Evolutionary conservation across 2,329 filamentous ascomycete genomes (phyloP).

Genomic region (Curvularia spicifera): DNA sequence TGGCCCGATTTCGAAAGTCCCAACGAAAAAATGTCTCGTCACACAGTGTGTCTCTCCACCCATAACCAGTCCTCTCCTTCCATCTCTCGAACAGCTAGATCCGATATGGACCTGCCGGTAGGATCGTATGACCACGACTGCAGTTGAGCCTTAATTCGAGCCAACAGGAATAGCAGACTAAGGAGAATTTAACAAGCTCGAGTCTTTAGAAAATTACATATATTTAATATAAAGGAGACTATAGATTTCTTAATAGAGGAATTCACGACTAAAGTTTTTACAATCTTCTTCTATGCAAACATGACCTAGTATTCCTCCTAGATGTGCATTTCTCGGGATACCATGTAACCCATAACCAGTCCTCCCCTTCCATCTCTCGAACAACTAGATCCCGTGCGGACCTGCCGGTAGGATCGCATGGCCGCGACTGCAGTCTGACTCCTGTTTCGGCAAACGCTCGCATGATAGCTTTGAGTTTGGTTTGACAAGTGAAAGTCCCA

Average conservation of each 20-base stretch:
- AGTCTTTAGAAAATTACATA: background rate
- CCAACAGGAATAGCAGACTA: background rate
- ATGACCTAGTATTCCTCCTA: background rate
- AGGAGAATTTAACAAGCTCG: background rate
- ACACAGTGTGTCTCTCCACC: too few species aligned
- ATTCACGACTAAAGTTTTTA: too few species aligned
- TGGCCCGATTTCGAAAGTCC: too few species aligned
- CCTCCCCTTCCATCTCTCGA: conserved; percentile 4
- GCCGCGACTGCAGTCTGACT: background rate
- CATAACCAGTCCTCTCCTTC: too few species aligned
- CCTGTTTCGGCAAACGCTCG: background rate
- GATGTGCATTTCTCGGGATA: too few species aligned
- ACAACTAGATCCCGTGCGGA: background rate
- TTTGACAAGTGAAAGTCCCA: conserved; percentile 14
- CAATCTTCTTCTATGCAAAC: too few species aligned
- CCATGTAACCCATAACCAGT: conserved; percentile 7
- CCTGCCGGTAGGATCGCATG: background rate
- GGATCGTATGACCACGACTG: background rate
- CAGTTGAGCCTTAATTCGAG: conserved; percentile 25
- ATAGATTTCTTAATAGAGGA: too few species aligned
- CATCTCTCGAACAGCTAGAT: too few species aligned
- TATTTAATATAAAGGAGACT: background rate
- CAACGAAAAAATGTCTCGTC: too few species aligned
- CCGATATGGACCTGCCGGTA: too few species aligned
- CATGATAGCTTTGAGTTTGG: background rate